Evolutionary conservation across 2,329 filamentous ascomycete genomes (phyloP), one percentile per base, ranked within the genome.

Genomic region (Rhinocladiella mackenziei): DNA sequence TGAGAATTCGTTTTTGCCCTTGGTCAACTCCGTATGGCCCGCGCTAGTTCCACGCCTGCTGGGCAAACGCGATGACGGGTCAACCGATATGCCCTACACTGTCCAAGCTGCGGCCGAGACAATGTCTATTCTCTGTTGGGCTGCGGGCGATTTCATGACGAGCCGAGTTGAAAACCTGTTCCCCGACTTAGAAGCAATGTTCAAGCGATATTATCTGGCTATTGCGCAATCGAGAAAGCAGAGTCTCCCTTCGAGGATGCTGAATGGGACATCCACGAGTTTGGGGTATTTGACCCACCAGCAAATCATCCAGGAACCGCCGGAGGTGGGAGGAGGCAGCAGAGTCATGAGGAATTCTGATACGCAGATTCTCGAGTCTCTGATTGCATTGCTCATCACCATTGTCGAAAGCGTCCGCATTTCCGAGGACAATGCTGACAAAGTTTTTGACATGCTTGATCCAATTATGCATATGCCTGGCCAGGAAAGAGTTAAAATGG

Each of bases 1-100:
- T 54, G 85, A 95, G 60, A 81, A 89, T 50, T 79, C 81, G 0
- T 96, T 95, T 61, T 68, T 98, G 1, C 92, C 92, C 0, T 74
- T 97, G 0, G 81, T 97, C 56, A 92, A 97, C 64, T 83, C 84
- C 2, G 72, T 97, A 5, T 98, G 91, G 91, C 89, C 89, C 0
- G 83, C 94, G 5, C 69, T 95, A 4, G 69, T 83, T 1, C 72
- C 74, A n/a, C 74, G 81, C 17, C 69, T 88, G 4, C 77, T 80
- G 52, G 57, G 13, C 44, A 55, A n/a, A 56, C 53, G 42, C 14
- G 55, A 55, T 4, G 43, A 60, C 59, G 45, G 58, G 8, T 39
- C 18, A 23, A 13, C 62, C 50, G 64, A 70, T 57, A 64, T 69
- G 55, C 62, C 58, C 7, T 71, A 63, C 48, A 68, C 96, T 7